A percentile compares a stretch with the other conserved stretches of the same genome.
phyloP scores from a whole-genome alignment of 2,329 filamentous ascomycete genomes.

The Lachnellula hyalina region DNA sequence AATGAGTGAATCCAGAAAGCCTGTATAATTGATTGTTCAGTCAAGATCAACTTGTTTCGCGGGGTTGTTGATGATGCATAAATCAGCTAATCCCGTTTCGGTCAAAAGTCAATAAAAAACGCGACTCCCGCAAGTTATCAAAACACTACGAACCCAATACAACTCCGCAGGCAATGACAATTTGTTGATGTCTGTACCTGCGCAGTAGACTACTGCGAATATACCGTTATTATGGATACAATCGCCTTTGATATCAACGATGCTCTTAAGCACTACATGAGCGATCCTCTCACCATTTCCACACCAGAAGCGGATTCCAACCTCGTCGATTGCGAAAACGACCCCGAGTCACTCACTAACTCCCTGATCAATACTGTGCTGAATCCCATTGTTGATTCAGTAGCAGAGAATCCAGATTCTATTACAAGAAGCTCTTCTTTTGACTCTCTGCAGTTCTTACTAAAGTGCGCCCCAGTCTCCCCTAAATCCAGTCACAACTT shows the following conservation, averaged over 20 bases:
- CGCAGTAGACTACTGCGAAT: conserved; percentile 12
- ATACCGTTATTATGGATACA: conserved; percentile 54
- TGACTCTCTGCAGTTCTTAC: conserved; percentile 89
- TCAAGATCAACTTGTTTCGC: conserved; percentile 12
- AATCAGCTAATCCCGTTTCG: conserved; percentile 5
- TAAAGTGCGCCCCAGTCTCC: conserved; percentile 79
- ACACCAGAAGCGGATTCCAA: conserved; percentile 81
- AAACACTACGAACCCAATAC: conserved; percentile 17
- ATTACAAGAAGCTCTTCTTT: conserved; percentile 74
- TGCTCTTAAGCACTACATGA: conserved; percentile 94
- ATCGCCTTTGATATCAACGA: conserved; percentile 93
- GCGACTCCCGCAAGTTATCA: conserved; percentile 10
- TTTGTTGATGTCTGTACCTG: conserved; percentile 18
- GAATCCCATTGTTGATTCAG: conserved; percentile 86
- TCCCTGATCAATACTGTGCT: conserved; percentile 77
- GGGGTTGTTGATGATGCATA: conserved; percentile 7
- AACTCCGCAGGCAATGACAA: conserved; percentile 27
- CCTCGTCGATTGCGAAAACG: conserved; percentile 86
- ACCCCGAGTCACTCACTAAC: conserved; percentile 71
- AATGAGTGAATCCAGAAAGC: conserved; percentile 3
- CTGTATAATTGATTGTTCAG: conserved; percentile 21
- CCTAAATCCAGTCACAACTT: conserved; percentile 31
- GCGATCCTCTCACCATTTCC: conserved; percentile 75
- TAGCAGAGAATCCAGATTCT: conserved; percentile 87
- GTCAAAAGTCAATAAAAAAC: conserved; percentile 7